phyloP scores from a whole-genome alignment of 495 filamentous ascomycete genomes.

The Friedmanniomyces endolithicus region DNA sequence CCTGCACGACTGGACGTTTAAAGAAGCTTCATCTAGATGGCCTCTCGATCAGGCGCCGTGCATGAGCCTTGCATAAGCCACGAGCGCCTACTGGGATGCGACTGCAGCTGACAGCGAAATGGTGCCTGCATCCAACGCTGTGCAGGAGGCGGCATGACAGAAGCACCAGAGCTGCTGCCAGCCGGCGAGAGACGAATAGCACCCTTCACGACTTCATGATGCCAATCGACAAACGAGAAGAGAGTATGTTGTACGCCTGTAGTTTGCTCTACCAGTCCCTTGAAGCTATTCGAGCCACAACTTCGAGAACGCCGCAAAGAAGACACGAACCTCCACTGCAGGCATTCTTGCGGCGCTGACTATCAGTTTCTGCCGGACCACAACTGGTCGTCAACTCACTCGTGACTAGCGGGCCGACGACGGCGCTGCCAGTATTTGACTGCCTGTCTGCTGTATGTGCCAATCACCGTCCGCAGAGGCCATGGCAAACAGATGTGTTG shows the following conservation, averaged over 20 bases:
- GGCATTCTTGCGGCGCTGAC: background rate
- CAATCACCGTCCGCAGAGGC: background rate
- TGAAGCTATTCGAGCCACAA: background rate
- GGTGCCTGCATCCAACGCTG: background rate
- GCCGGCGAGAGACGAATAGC: too few species aligned
- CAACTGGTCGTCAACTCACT: background rate
- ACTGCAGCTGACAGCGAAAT: background rate
- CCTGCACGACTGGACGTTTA: slow-evolving; percentile 3
- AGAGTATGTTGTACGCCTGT: too few species aligned
- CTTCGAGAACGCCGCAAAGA: background rate
- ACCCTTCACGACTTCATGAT: too few species aligned
- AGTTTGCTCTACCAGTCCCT: background rate
- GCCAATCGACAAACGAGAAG: too few species aligned
- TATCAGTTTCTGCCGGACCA: background rate
- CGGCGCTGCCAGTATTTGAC: background rate
- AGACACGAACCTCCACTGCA: background rate
- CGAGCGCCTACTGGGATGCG: background rate
- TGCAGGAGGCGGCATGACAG: background rate
- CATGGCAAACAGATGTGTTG: too few species aligned
- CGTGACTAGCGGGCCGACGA: background rate
- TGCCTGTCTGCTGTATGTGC: background rate
- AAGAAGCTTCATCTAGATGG: slow-evolving; percentile 10
- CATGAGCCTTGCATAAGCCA: slow-evolving; percentile 18
- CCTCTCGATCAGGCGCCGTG: slow-evolving; percentile 8
- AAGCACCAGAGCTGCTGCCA: background rate